Conservation (phyloP, 208 protist species). For the Entamoeba histolytica region DNA sequence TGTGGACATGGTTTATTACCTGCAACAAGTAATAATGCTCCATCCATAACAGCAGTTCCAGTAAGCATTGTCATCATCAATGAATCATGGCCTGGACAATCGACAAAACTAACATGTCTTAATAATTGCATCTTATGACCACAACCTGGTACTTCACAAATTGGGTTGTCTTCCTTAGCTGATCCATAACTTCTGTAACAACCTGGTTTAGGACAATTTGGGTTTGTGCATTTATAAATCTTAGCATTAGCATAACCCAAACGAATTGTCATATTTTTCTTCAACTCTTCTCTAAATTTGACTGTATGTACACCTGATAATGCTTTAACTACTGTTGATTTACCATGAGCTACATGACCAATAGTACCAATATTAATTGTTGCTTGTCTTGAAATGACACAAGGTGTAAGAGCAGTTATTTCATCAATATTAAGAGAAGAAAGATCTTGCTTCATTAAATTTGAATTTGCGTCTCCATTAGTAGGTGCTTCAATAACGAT, state of each 20-base stretch:
- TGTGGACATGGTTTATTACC: slow-evolving; percentile 93
- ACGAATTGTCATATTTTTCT: slow-evolving; percentile 32
- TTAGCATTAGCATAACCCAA: slow-evolving; percentile 45
- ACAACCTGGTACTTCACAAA: not conserved
- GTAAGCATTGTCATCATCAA: slow-evolving; percentile 99
- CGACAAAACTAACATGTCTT: slow-evolving; percentile 36
- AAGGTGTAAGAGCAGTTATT: not conserved
- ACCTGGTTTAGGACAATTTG: slow-evolving; percentile 4
- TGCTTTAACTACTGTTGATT: slow-evolving; percentile 95
- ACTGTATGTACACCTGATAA: slow-evolving; percentile 72
- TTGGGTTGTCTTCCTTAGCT: not conserved
- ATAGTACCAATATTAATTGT: slow-evolving; percentile 98
- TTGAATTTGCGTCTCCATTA: not conserved
- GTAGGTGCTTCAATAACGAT: not conserved
- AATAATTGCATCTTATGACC: slow-evolving; percentile 5
- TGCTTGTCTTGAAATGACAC: slow-evolving; percentile 54
- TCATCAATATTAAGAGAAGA: not conserved
- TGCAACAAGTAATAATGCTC: slow-evolving; percentile 91
- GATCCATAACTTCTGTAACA: slow-evolving; percentile 25
- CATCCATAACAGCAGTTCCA: slow-evolving; percentile 98
- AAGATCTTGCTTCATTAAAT: not conserved
- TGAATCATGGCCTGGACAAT: slow-evolving; percentile 77
- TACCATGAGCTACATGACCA: slow-evolving; percentile 98
- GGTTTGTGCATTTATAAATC: slow-evolving; percentile 32
- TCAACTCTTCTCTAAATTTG: slow-evolving; percentile 2